These are phyloP conservation scores for Xylaria acuta DNA, from an alignment of 495 filamentous ascomycete species.

Conservation along the genomic window DNA sequence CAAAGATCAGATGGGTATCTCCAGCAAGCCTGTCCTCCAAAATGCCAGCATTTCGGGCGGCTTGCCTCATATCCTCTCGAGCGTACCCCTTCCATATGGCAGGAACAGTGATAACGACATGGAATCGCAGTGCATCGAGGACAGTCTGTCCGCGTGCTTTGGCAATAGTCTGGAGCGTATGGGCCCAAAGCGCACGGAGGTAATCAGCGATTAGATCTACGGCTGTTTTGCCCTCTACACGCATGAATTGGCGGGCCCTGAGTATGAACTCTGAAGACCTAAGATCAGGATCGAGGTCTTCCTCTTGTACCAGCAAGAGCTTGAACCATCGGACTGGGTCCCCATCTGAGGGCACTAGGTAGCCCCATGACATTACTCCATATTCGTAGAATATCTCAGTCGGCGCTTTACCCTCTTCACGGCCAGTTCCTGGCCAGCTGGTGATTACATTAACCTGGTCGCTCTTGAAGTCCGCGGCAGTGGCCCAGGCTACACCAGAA, in stretches of 20 bases:
- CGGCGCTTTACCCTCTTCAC: too few species aligned
- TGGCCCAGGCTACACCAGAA: not conserved
- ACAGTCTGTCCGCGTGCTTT: not conserved
- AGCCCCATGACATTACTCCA: not conserved
- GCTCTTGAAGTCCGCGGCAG: not conserved
- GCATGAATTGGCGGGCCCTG: not conserved
- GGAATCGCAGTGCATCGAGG: not conserved
- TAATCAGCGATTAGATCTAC: not conserved
- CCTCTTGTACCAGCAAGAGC: not conserved
- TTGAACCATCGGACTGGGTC: not conserved
- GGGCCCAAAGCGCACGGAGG: not conserved
- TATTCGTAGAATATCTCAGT: not conserved
- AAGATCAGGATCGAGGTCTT: not conserved
- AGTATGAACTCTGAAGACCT: not conserved
- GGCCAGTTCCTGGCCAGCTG: too few species aligned
- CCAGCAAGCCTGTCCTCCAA: not conserved
- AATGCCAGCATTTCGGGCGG: not conserved
- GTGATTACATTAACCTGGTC: too few species aligned
- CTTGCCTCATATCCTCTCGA: not conserved
- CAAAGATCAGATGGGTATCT: not conserved
- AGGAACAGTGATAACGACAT: not conserved
- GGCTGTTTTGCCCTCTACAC: not conserved
- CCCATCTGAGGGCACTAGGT: not conserved
- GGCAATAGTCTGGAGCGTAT: not conserved
- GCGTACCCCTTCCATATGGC: not conserved